Conservation (phyloP, 2,329 filamentous ascomycete species). For the Gaeumannomyces sp. region DNA sequence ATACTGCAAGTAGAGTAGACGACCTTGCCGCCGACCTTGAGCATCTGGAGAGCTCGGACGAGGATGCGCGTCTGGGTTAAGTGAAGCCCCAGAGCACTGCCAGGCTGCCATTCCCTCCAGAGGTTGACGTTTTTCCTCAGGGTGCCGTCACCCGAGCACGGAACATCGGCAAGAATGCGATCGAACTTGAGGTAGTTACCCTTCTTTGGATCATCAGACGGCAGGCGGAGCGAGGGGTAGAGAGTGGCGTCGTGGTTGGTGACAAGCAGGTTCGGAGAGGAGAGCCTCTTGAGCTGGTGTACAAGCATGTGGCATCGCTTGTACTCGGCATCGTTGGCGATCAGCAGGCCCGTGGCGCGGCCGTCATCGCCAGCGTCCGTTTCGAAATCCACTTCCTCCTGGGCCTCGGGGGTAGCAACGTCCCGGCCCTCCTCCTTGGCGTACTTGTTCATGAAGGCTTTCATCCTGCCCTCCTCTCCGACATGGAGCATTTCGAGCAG, state of each 20-base stretch:
- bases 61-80: slow-evolving; percentile 83
- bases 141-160: slow-evolving; percentile 93
- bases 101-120: slow-evolving; percentile 92
- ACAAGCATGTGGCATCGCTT: slow-evolving; percentile 95
- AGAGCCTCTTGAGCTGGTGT: slow-evolving; percentile 94
- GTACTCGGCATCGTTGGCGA: slow-evolving; percentile 96
- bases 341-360: slow-evolving; percentile 80
- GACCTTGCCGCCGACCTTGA: slow-evolving; percentile 88
- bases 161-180: slow-evolving; percentile 91
- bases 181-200: slow-evolving; percentile 87
- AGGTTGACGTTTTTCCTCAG: slow-evolving; percentile 87
- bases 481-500: slow-evolving; percentile 89
- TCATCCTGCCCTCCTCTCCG: slow-evolving; percentile 83
- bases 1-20: slow-evolving; percentile 99
- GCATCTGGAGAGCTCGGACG: slow-evolving; percentile 86
- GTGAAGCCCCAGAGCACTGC: slow-evolving; percentile 81
- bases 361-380: slow-evolving; percentile 68
- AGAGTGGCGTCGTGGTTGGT: slow-evolving; percentile 97
- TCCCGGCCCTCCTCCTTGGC: slow-evolving; percentile 55
- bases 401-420: slow-evolving; percentile 40
- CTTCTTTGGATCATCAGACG: slow-evolving; percentile 46
- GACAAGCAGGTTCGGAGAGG: slow-evolving; percentile 92
- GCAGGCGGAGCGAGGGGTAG: slow-evolving; percentile 88
- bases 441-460: slow-evolving; percentile 60
- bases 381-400: slow-evolving; percentile 45